Base-by-base conservation (phyloP, 2,329 filamentous ascomycete species). In the Chaetomiaceae sp. region DNA sequence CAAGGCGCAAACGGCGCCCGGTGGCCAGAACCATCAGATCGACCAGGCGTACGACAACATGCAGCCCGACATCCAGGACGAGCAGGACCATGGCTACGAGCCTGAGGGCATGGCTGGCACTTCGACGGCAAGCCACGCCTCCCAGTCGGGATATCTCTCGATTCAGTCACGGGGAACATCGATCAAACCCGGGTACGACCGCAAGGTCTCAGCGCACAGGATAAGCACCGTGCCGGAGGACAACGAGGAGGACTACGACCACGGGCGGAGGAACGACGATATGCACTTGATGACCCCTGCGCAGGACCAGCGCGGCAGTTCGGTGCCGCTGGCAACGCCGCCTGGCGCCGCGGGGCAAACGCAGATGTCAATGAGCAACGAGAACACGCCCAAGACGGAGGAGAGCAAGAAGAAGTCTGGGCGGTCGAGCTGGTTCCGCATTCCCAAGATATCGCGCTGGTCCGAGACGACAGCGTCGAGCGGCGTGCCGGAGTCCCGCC, bases 391-490 rank as follows among this genome's bases (percentile, higher is more conserved):
- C 10, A 77, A 76, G 58, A 83, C 80, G 1, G 85, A 89, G 5
- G 89, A 87, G 69, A 79, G 81, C 55, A 88, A 87, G 67, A 96
- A 95, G 72, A 95, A 95, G 67, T 92, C 89, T 1, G 86, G 81
- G 64, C 93, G 89, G 0, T 89, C 87, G 0, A 75, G 79, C 45
- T 83, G 82, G 75, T 87, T 95, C 52, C 59, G 57, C 39, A 59
- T 59, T 55, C 90, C 91, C 20, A 96, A 95, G 73, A 91, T 96
- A 56, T 97, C 93, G 5, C 82, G 93, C 38, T 99, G 93, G 93
- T 97, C 92, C 0, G 93, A 95, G 71, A 97, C 92, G 2, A 99
- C 93, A 0, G 81, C 91, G 4, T 96, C 90, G 0, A 95, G 89
- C 54, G 83, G 90, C 38, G 85, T 88, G 39, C 86, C 86, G 60